Percentiles rank a stretch among this genome's conserved stretches.
Conservation (phyloP, 345 rosid genomes). For the Zanthoxylum bungeanum region DNA sequence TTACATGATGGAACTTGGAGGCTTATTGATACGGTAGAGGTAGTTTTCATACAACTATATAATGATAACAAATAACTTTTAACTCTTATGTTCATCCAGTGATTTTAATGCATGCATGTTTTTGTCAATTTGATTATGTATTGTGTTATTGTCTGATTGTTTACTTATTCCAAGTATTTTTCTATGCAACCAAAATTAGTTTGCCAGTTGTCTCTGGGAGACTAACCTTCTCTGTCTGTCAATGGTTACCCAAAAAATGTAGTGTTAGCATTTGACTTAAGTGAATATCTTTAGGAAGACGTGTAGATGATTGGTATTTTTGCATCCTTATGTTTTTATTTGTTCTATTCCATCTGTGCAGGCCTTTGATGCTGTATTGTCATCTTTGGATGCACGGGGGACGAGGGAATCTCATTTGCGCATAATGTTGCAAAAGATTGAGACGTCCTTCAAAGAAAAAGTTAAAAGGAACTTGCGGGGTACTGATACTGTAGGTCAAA, state of each 20-base stretch:
- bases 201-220: background rate
- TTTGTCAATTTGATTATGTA: background rate
- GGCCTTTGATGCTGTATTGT: conserved; percentile 85
- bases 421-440: conserved; percentile 82
- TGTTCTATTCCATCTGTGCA: conserved; percentile 22
- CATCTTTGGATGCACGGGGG: conserved; percentile 87
- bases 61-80: background rate
- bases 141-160: background rate
- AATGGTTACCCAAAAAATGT: background rate
- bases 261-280: background rate
- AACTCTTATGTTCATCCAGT: background rate
- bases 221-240: background rate
- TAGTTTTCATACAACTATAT: conserved; percentile 13
- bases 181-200: background rate
- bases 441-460: conserved; percentile 71
- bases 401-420: conserved; percentile 92
- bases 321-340: background rate
- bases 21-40: conserved; percentile 91
- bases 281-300: background rate
- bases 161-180: background rate
- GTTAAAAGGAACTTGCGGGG: conserved; percentile 34
- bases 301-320: background rate
- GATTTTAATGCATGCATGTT: background rate
- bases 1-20: conserved; percentile 77
- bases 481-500: conserved; percentile 24